A percentile compares a stretch with the other conserved stretches of the same genome.
These are phyloP conservation scores for Botrytis byssoidea DNA, from an alignment of 2,329 filamentous ascomycete species.

Conservation along the genomic window DNA sequence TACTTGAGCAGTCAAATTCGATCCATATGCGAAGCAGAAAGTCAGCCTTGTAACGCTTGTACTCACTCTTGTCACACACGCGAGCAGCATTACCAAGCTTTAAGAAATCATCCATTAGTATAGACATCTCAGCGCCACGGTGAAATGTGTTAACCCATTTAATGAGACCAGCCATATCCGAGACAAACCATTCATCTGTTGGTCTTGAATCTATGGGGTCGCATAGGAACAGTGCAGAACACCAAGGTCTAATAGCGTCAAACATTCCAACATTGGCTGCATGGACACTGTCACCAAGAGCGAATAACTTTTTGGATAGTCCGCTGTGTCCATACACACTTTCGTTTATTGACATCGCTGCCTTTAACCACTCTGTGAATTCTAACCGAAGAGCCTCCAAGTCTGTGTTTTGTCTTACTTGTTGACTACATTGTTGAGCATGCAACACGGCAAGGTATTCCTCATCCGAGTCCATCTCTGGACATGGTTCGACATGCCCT, in stretches of 20 bases:
- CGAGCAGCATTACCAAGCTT: slow-evolving; percentile 1
- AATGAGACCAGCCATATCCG: background rate
- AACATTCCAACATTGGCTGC: background rate
- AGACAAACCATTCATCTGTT: background rate
- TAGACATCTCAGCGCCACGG: background rate
- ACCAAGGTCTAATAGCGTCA: slow-evolving; percentile 3
- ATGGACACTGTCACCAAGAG: background rate
- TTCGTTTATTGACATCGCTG: background rate
- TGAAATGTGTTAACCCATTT: slow-evolving; percentile 3
- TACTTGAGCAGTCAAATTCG: background rate
- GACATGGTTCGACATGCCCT: background rate
- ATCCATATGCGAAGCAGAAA: background rate
- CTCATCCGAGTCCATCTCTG: background rate
- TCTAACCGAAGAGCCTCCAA: background rate
- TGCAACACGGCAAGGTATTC: background rate
- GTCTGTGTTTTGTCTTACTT: background rate
- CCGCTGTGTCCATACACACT: background rate
- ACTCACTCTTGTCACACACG: background rate
- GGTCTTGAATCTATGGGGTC: background rate
- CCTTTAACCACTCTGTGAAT: background rate
- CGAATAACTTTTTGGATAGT: background rate
- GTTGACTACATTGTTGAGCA: background rate
- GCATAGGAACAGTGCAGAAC: slow-evolving; percentile 1
- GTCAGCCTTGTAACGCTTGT: background rate
- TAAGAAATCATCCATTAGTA: background rate